Conservation (phyloP, 208 protist genomes). For the Kentomonas sorsogonicus region DNA sequence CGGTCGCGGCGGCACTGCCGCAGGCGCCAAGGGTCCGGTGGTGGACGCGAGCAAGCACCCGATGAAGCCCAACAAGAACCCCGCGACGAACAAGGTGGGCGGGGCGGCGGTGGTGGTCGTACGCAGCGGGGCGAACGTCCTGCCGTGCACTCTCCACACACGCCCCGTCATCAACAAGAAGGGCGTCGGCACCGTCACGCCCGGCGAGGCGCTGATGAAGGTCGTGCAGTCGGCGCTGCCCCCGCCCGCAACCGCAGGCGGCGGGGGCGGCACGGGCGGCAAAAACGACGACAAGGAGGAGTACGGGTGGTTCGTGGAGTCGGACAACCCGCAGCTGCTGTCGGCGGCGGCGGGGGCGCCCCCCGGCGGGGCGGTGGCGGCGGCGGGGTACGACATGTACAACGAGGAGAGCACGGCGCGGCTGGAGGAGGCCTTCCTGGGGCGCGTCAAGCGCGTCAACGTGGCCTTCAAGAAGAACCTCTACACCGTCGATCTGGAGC, state of each 20-base stretch:
- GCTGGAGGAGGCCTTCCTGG: conserved; percentile 54
- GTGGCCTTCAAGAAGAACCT: conserved; percentile 53
- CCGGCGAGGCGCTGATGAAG: background rate
- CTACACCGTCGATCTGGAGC: conserved; percentile 53
- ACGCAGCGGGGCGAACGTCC: background rate
- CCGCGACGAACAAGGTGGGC: background rate
- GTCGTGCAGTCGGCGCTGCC: background rate
- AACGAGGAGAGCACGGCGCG: conserved; percentile 32
- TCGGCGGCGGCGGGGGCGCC: no score
- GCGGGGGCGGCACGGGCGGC: background rate
- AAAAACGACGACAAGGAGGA: background rate
- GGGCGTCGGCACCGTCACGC: background rate
- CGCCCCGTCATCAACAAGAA: background rate
- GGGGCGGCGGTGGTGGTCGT: background rate
- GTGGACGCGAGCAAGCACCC: background rate
- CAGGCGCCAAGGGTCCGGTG: background rate
- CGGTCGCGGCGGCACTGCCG: background rate
- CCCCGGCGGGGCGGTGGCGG: conserved; percentile 37
- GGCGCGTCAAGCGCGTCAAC: conserved; percentile 21
- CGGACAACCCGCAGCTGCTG: no score
- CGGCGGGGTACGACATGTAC: conserved; percentile 62
- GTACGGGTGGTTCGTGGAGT: conserved; percentile 72
- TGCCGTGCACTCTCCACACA: background rate
- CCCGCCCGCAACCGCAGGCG: background rate
- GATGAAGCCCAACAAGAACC: background rate